These are phyloP conservation scores for Rhynchosporium agropyri DNA, from an alignment of 2,329 filamentous ascomycete species.

Conservation along the genomic window DNA sequence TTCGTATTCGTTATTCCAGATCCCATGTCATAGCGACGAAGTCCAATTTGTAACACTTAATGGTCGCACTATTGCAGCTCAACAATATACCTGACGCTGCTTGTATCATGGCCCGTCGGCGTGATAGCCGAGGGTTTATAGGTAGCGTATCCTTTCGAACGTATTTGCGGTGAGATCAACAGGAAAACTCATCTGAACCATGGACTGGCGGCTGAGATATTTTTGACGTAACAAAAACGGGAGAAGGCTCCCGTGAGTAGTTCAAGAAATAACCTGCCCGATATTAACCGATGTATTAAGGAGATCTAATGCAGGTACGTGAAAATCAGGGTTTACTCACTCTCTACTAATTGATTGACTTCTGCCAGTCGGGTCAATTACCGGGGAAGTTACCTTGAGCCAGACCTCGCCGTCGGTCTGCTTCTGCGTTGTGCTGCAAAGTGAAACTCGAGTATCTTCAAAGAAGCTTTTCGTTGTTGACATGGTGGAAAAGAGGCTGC, in stretches of 20 bases:
- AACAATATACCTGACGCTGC: conserved; percentile 12
- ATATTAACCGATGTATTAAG: conserved; percentile 4
- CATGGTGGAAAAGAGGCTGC: conserved; percentile 1
- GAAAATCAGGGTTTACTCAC: background rate
- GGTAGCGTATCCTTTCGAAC: background rate
- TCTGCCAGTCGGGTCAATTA: conserved; percentile 9
- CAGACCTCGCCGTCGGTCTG: background rate
- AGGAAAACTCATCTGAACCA: background rate
- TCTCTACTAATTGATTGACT: conserved; percentile 11
- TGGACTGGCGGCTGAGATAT: background rate
- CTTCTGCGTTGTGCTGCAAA: conserved; percentile 8
- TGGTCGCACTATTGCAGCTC: conserved; percentile 12
- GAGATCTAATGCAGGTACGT: conserved; percentile 1
- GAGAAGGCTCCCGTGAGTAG: background rate
- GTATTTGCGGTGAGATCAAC: background rate
- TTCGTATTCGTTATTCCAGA: conserved; percentile 9
- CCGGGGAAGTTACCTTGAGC: background rate
- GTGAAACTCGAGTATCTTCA: conserved; percentile 4
- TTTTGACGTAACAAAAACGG: conserved; percentile 8
- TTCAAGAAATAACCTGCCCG: background rate
- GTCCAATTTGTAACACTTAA: background rate
- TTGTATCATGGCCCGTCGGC: background rate
- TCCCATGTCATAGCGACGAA: conserved; percentile 2
- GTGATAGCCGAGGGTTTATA: conserved; percentile 3
- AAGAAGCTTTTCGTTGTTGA: conserved; percentile 1